Percentiles rank a stretch among this genome's conserved stretches.
phyloP scores from a whole-genome alignment of 306 rosid genomes.

The Lathyrus oleraceus region DNA sequence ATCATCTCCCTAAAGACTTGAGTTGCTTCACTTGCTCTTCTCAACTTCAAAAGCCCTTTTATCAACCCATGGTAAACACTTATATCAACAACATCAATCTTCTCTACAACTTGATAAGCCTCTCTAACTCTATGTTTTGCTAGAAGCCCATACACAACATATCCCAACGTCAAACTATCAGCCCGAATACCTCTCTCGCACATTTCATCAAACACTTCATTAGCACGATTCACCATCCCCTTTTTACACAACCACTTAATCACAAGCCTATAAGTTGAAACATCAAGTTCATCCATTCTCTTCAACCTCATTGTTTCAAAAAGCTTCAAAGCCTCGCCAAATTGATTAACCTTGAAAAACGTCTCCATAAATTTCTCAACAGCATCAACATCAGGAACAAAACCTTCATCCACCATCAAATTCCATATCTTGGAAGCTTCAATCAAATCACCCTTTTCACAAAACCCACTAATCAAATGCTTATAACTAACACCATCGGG shows the following conservation, averaged over 20 bases:
- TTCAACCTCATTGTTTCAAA: conserved; percentile 63
- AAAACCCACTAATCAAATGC: conserved; percentile 61
- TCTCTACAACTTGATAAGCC: conserved; percentile 49
- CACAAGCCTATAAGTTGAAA: conserved; percentile 63
- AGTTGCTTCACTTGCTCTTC: conserved; percentile 71
- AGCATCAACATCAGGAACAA: conserved; percentile 48
- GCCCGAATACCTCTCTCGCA: conserved; percentile 50
- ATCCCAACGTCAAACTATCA: conserved; percentile 51
- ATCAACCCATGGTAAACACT: conserved; percentile 69
- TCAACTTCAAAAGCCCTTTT: conserved; percentile 72
- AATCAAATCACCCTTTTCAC: conserved; percentile 66
- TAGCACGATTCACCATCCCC: conserved; percentile 54
- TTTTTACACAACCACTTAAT: conserved; percentile 69
- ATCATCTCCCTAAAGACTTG: conserved; percentile 81
- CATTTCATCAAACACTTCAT: conserved; percentile 69
- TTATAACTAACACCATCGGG: conserved; percentile 55
- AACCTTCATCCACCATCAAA: conserved; percentile 78
- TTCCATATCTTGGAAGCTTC: conserved; percentile 86
- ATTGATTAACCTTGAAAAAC: conserved; percentile 57
- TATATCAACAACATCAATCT: conserved; percentile 43
- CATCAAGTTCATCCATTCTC: conserved; percentile 57
- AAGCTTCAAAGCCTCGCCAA: conserved; percentile 62
- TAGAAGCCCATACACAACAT: conserved; percentile 62
- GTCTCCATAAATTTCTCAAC: conserved; percentile 73
- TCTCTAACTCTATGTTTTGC: conserved; percentile 54